Evolutionary conservation across 805 yeast genomes (phyloP).

Genomic region (Monosporozyma solicola): DNA sequence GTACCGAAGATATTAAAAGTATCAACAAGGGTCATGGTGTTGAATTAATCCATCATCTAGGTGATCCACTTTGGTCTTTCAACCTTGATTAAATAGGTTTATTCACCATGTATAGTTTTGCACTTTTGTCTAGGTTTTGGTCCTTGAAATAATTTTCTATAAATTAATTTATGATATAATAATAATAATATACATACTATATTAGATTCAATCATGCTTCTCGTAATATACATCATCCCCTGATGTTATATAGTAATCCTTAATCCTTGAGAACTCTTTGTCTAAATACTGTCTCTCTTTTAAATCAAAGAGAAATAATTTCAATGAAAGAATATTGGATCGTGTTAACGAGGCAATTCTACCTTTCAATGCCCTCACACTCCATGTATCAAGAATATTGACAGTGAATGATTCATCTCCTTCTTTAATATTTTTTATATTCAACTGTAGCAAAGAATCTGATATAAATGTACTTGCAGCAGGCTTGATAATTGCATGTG

Average conservation of each 20-base stretch:
- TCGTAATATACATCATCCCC: background rate
- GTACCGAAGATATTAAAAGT: constrained; percentile 77
- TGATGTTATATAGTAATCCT: constrained; percentile 8
- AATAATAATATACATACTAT: background rate
- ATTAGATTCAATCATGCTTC: background rate
- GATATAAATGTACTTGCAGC: background rate
- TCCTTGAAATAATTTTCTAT: background rate
- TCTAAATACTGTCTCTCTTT: constrained; percentile 7
- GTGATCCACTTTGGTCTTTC: constrained; percentile 81
- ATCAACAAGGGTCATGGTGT: constrained; percentile 85
- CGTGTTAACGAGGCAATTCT: constrained; percentile 8
- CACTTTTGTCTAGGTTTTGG: background rate
- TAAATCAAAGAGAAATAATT: constrained; percentile 6
- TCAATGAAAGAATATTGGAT: constrained; percentile 4
- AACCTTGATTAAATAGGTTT: constrained; percentile 33
- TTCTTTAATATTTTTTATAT: background rate
- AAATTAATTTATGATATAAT: constrained; percentile 7
- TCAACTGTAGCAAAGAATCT: background rate
- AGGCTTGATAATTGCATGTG: background rate
- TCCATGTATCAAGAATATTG: background rate
- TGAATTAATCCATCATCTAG: constrained; percentile 72
- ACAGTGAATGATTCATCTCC: background rate
- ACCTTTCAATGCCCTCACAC: constrained; percentile 20
- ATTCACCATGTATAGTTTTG: background rate
- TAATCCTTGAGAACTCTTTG: constrained; percentile 16